Conservation (phyloP, 2,329 filamentous ascomycete species). For the Calonectria pseudoturangicola region DNA sequence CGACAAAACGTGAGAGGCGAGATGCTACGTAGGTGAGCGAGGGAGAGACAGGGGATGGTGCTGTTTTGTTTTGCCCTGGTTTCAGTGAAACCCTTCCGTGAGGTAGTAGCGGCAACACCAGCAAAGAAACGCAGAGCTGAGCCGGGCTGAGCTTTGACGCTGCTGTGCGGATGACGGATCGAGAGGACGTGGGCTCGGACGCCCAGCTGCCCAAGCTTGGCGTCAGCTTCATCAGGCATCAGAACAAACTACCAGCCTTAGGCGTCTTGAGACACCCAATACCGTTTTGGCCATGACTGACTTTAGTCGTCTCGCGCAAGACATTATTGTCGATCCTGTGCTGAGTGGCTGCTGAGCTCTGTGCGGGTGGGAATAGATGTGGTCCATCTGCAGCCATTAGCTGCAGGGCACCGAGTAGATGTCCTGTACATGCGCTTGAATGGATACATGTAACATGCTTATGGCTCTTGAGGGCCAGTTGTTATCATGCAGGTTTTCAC, state of each 20-base stretch:
- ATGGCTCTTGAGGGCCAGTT: neutral
- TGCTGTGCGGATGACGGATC: constrained; percentile 21
- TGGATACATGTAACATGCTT: constrained; percentile 14
- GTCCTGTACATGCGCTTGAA: neutral
- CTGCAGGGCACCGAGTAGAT: constrained; percentile 28
- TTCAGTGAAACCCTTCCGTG: constrained; percentile 32
- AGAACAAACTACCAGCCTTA: constrained; percentile 16
- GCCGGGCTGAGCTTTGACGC: constrained; percentile 31
- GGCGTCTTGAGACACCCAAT: constrained; percentile 6
- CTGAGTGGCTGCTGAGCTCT: constrained; percentile 21
- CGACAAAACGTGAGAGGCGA: constrained; percentile 30
- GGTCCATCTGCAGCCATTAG: constrained; percentile 16
- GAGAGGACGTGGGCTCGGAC: constrained; percentile 9
- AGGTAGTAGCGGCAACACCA: neutral
- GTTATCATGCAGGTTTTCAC: neutral
- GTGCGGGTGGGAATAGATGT: constrained; percentile 8
- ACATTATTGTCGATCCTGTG: constrained; percentile 19
- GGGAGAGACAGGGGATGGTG: constrained; percentile 32
- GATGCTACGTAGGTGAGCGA: constrained; percentile 17
- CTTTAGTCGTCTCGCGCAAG: constrained; percentile 14
- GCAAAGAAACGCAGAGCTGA: constrained; percentile 37
- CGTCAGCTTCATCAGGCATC: constrained; percentile 23
- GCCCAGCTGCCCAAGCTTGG: constrained; percentile 31
- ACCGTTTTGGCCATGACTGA: constrained; percentile 6
- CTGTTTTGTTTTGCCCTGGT: constrained; percentile 38